Evolutionary conservation across 345 rosid species (phyloP).

Genomic region (Salix caprea): DNA sequence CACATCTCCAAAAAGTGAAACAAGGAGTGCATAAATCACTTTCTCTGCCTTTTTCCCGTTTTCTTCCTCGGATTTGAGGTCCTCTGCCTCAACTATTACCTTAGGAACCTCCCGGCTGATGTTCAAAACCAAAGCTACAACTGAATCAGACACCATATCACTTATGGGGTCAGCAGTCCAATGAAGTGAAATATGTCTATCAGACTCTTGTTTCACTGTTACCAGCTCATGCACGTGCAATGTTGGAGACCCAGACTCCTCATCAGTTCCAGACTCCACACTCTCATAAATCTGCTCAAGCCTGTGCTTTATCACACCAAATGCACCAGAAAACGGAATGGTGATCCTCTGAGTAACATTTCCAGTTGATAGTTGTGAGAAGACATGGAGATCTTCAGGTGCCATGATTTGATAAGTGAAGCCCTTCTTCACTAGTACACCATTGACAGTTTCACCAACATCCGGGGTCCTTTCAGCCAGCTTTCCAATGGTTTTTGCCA

Average conservation of each 20-base stretch:
- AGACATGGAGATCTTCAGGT: constrained; percentile 90
- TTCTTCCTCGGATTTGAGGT: constrained; percentile 54
- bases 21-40: constrained; percentile 71
- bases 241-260: constrained; percentile 60
- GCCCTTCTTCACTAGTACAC: constrained; percentile 83
- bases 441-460: constrained; percentile 72
- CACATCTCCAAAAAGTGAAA: constrained; percentile 89
- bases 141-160: constrained; percentile 91
- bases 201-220: constrained; percentile 75
- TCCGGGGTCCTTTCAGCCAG: constrained; percentile 81
- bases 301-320: constrained; percentile 72
- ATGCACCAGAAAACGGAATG: constrained; percentile 69
- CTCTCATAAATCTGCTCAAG: constrained; percentile 81
- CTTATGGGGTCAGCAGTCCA: constrained; percentile 85
- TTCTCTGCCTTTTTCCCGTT: constrained; percentile 70
- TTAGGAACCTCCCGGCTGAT: constrained; percentile 74
- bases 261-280: constrained; percentile 70
- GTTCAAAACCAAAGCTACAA: constrained; percentile 78
- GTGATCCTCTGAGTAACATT: constrained; percentile 76
- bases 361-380: constrained; percentile 90
- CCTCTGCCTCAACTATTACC: constrained; percentile 58
- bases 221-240: constrained; percentile 67
- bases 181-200: constrained; percentile 74
- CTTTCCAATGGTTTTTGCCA: constrained; percentile 93
- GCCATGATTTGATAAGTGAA: constrained; percentile 97